A percentile compares a stretch with the other conserved stretches of the same genome.
Evolutionary conservation across 2,329 filamentous ascomycete genomes (phyloP).

Genomic region (Fusarium sp.): DNA sequence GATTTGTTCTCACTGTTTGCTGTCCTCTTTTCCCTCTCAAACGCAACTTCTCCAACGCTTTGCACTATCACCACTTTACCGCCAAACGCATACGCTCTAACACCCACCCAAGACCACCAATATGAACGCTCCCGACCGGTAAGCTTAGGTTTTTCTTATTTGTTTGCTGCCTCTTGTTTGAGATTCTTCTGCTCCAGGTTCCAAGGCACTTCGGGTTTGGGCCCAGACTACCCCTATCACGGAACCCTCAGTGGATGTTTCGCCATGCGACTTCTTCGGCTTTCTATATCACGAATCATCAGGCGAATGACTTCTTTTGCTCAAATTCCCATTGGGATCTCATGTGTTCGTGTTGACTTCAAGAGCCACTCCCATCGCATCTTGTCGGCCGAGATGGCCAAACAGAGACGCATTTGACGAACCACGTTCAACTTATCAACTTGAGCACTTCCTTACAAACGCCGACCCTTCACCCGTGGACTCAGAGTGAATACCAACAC

Average conservation of each 20-base stretch:
- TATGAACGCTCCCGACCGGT: slow-evolving; percentile 67
- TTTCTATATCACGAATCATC: neutral
- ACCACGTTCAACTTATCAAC: neutral
- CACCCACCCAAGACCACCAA: slow-evolving; percentile 30
- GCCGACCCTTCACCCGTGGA: neutral
- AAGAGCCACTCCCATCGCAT: neutral
- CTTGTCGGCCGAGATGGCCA: neutral
- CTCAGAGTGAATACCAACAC: neutral
- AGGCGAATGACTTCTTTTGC: neutral
- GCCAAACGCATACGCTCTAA: slow-evolving; percentile 22
- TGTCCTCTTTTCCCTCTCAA: neutral
- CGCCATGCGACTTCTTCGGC: neutral
- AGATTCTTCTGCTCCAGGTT: neutral
- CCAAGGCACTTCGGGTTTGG: neutral
- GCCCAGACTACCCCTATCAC: neutral
- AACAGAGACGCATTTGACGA: neutral
- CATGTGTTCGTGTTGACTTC: neutral
- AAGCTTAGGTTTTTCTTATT: slow-evolving; percentile 40
- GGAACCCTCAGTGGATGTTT: neutral
- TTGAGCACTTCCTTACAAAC: neutral
- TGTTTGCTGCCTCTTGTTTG: neutral
- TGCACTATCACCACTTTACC: slow-evolving; percentile 34
- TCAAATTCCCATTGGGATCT: neutral
- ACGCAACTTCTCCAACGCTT: slow-evolving; percentile 3
- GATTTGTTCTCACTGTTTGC: neutral